Evolutionary conservation across 805 yeast species (phyloP), one percentile per base, ranked within the genome.

Genomic region (Candida saitoana): DNA sequence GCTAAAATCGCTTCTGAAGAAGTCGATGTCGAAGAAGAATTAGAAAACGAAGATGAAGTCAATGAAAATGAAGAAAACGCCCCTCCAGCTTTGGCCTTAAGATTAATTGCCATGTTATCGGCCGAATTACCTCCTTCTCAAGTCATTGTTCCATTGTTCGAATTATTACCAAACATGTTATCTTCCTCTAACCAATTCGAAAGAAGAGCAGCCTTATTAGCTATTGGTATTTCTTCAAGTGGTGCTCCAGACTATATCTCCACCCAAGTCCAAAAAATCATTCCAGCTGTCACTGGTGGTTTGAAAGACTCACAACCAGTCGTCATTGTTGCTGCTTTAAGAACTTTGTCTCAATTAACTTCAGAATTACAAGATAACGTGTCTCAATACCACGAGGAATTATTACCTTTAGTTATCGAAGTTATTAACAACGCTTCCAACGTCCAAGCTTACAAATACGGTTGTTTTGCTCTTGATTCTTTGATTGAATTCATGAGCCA

Each of bases 211-310:
- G 93, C 85, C 42, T 73, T 89, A 40, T 71, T 87, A 54, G 78
- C 95, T 25, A 69, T 93, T 48, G 88, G 95, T 54, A 87, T 80
- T 43, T 80, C 91, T 40, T 86, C 86, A 36, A 78, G 85, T 49
- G 99, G 98, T 60, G 91, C 98, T 33, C 98, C 98, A 48, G 99
- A 93, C 59, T 91, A 75, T 63, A 76, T 86, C 55, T 77, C 89
- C 36, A 74, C 84, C 37, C 91, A 89, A 59, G 67, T 90, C 46
- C 76, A 77, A 45, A 82, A 81, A 56, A 68, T 93, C 48, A 75
- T 89, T 41, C 87, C 88, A 39, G 76, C 81, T 44, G 67, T 91
- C 37, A 74, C 86, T 40, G 66, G 74, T 39, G 96, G 96, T 51
- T 74, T 93, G 56, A 81, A 82, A 57, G 96, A 88, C 62, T 49